Percentiles rank a stretch among this genome's conserved stretches.
Evolutionary conservation across 768 basidiomycete genomes (phyloP).

Genomic region (Psilocybe tampanensis): DNA sequence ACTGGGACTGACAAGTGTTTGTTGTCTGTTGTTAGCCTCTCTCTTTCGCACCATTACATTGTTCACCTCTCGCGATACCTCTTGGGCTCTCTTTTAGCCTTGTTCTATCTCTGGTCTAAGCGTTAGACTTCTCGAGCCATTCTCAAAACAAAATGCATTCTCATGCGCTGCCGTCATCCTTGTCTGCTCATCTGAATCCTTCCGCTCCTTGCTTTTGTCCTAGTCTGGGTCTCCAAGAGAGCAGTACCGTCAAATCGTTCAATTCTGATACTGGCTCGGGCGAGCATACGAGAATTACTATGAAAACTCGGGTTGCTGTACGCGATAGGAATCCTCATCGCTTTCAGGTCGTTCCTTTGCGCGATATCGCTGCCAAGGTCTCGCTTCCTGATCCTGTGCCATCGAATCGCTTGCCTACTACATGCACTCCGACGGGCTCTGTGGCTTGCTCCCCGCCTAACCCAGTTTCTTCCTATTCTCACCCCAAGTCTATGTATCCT

Average conservation of each 20-base stretch:
- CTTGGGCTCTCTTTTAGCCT: no score
- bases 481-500: constrained; percentile 6
- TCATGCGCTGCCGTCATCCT: constrained; percentile 3
- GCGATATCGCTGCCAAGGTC: constrained; percentile 29
- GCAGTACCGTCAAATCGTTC: constrained; percentile 3
- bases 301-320: constrained; percentile 48
- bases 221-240: constrained; percentile 10
- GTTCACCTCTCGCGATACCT: background rate
- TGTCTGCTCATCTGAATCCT: constrained; percentile 7
- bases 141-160: constrained; percentile 3
- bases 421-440: constrained; percentile 12
- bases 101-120: background rate
- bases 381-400: constrained; percentile 3
- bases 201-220: background rate
- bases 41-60: background rate
- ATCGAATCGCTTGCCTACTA: constrained; percentile 6
- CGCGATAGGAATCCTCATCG: constrained; percentile 45
- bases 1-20: no score
- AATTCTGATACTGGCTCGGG: constrained; percentile 15
- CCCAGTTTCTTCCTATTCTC: constrained; percentile 11
- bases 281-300: constrained; percentile 33
- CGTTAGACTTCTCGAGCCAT: background rate
- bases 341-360: constrained; percentile 45
- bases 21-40: constrained; percentile 12
- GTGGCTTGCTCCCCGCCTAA: constrained; percentile 11